Base-by-base conservation (phyloP, 805 yeast species). In the Candida arabinofermentans region DNA sequence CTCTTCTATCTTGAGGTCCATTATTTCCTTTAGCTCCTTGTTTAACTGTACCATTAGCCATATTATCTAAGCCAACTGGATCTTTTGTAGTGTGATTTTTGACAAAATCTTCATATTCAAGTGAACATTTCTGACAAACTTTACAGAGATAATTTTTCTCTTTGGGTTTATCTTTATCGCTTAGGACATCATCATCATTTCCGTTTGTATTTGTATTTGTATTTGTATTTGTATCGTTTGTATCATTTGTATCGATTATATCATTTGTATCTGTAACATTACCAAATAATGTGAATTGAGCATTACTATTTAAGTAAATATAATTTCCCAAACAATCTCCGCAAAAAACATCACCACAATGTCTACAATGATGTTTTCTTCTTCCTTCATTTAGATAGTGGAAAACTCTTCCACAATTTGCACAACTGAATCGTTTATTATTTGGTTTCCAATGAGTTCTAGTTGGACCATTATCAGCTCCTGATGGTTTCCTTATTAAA, bases 391-490 rank as follows among this genome's bases (percentile, higher is more conserved):
- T 68, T 80, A 83, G 53, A 81, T 55, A 81, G 27, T 89, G 82
- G 65, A 91, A 90, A 14, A 70, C 58, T 53, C 74, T 77, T 39
- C 72, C 67, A 64, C 98, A 91, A 21, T 74, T 71, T 12, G 76
- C 72, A 61, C 98, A 91, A 37, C 74, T 70, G 36, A 69, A 61
- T 27, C 85, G 77, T 17, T 76, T 59, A 35, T 74, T 74, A 62
- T 91, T 96, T 21, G 86, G 79, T 39, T 81, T 69, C 93, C 93
- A 85, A 55, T 84, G 91, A 8, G 64, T 67, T 36, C 78, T 66
- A 0, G 84, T 74, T 3, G 86, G 86, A 6, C 59, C 64, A n/a
- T 47, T 53, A 3, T 37, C 39, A 13, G 17, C 8, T n/a, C 12
- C 39, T 18, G 13, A 24, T 36, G 14, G 30, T 22, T 21, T 27